Base-by-base conservation (phyloP, 306 rosid genomes). In the Acmispon strigosus region DNA sequence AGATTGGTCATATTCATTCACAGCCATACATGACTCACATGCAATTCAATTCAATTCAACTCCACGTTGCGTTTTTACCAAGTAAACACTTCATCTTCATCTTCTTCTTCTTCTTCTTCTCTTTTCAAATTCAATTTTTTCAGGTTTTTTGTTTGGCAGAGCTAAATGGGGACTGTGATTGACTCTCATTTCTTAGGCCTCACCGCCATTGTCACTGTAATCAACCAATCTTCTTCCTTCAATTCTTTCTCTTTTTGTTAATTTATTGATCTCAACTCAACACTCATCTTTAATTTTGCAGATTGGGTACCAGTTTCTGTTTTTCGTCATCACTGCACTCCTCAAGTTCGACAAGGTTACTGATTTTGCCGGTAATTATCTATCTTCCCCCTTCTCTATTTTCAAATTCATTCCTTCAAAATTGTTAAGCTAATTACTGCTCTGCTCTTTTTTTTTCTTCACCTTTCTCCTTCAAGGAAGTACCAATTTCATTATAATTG, bases 341-440 rank as follows among this genome's bases (percentile, higher is more conserved):
- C 90, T 95, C 79, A 89, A 84, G 80, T 89, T 95, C 66, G 99
- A 95, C 50, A 95, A 91, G 78, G 81, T 95, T 83, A 95, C 99
- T 71, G 99, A 95, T 83, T 95, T 91, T 64, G 99, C 99, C 0
- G 99, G 99, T 94, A 86, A 29, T 14, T 9, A 86, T 43, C 20
- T 9, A 27, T 27, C 34, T 12, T 10, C 5, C 17, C 34, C 20
- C 49, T 48, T 8, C 19, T 0, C 19, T n/a, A n/a, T n/a, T 48
- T 72, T 18, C 41, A 14, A 52, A 18, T 39, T 22, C 36, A 22
- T 41, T 4, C 29, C n/a, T n/a, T n/a, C n/a, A n/a, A n/a, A n/a
- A n/a, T n/a, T n/a, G n/a, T n/a, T n/a, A n/a, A n/a, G n/a, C n/a
- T n/a, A n/a, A n/a, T n/a, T n/a, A n/a, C n/a, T n/a, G n/a, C n/a